Base-by-base conservation (phyloP, 208 protist genomes). In the Trypanosoma avium region DNA sequence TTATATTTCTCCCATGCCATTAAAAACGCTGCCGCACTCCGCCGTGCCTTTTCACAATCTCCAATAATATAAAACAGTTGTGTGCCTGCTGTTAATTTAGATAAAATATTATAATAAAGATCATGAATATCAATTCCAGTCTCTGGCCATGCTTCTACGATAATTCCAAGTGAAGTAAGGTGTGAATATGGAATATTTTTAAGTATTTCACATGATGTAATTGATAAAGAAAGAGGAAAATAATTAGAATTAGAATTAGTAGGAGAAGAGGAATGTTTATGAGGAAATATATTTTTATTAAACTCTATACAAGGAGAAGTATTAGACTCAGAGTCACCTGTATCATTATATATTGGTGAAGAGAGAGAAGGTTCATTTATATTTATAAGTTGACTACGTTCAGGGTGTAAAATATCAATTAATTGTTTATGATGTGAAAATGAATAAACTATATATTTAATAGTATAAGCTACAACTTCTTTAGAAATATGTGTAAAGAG, bases 121-220 rank as follows among this genome's bases (percentile, higher is more conserved):
- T 1, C 19, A 27, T 27, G 27, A 56, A 79, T 57, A 48, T 30
- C 35, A 6, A 62, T 49, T 53, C 49, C 33, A 53, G 48, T 36
- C 17, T 52, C 67, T n/a, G 74, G 81, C 77, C 77, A 83, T 24
- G 66, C 43, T 49, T 76, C 64, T 15, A 88, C 77, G 12, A 88
- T 63, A 45, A 78, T 76, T 38, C n/a, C n/a, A n/a, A n/a, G n/a
- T n/a, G n/a, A n/a, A n/a, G n/a, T n/a, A n/a, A n/a, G n/a, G n/a
- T n/a, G n/a, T n/a, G n/a, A n/a, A n/a, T n/a, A n/a, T n/a, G n/a
- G n/a, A n/a, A n/a, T n/a, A n/a, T n/a, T n/a, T n/a, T n/a, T n/a
- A n/a, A n/a, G n/a, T n/a, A n/a, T n/a, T n/a, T n/a, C n/a, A n/a
- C n/a, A n/a, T n/a, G n/a, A n/a, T n/a, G n/a, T n/a, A n/a, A n/a